Evolutionary conservation across 768 basidiomycete genomes (phyloP).

Genomic region (Leccinum fibrillosum): DNA sequence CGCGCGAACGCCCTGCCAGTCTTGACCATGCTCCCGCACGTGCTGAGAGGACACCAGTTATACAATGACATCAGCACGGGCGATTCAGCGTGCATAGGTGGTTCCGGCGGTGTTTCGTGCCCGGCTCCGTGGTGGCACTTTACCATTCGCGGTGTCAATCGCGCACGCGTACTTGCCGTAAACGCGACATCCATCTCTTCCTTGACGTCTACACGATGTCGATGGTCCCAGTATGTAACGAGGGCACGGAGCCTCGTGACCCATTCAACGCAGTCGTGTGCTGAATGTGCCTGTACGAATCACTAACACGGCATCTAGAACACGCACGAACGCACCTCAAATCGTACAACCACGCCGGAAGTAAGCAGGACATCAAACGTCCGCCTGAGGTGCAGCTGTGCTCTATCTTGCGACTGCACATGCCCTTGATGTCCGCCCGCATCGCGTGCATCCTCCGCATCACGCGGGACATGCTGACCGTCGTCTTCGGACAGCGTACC

Average conservation of each 20-base stretch:
- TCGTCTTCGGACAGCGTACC: conserved; percentile 26
- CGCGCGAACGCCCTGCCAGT: conserved; percentile 72
- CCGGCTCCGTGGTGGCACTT: conserved; percentile 33
- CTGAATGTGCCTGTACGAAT: conserved; percentile 55
- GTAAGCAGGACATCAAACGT: conserved; percentile 76
- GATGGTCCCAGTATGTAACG: conserved; percentile 73
- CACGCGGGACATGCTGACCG: conserved; percentile 26
- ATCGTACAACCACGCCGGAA: conserved; percentile 65
- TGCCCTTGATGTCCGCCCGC: conserved; percentile 60
- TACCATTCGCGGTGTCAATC: conserved; percentile 53
- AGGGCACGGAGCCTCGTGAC: conserved; percentile 70
- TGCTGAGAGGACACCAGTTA: conserved; percentile 84
- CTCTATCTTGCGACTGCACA: conserved; percentile 40
- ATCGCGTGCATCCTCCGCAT: conserved; percentile 54
- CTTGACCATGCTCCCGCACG: conserved; percentile 72
- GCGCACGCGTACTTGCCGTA: conserved; percentile 44
- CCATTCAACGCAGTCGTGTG: conserved; percentile 77
- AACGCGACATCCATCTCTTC: conserved; percentile 80
- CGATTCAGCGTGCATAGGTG: conserved; percentile 50
- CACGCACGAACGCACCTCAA: conserved; percentile 59
- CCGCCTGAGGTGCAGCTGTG: conserved; percentile 51
- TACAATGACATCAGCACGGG: conserved; percentile 64
- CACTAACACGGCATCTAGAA: conserved; percentile 1
- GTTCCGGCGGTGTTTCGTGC: conserved; percentile 45
- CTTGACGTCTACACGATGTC: conserved; percentile 70